phyloP scores from a whole-genome alignment of 306 rosid genomes.

The Astragalus glycyphyllos region DNA sequence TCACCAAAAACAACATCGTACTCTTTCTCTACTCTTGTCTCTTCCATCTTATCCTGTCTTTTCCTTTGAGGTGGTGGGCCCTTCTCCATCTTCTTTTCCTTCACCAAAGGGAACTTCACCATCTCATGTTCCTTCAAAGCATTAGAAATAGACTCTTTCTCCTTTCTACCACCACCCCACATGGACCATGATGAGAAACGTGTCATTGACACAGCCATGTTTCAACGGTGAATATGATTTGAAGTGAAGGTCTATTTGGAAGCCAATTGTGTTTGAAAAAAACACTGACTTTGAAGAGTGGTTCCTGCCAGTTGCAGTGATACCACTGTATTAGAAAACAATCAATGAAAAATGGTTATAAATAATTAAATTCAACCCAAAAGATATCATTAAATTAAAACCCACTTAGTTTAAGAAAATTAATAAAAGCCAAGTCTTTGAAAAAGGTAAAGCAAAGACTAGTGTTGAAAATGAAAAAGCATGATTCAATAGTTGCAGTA shows the following conservation, averaged over 20 bases:
- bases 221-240: not conserved
- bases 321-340: slow-evolving; percentile 51
- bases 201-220: slow-evolving; percentile 68
- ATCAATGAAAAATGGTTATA: slow-evolving; percentile 24
- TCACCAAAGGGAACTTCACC: slow-evolving; percentile 17
- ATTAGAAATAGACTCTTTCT: slow-evolving; percentile 55
- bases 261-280: not conserved
- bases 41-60: slow-evolving; percentile 2
- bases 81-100: not conserved
- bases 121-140: slow-evolving; percentile 39
- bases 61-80: not conserved
- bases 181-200: slow-evolving; percentile 63
- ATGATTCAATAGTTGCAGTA: slow-evolving; percentile 4
- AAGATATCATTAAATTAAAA: slow-evolving; percentile 9
- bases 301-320: slow-evolving; percentile 57
- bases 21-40: slow-evolving; percentile 55
- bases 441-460: slow-evolving; percentile 16
- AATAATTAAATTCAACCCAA: not conserved
- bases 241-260: not conserved
- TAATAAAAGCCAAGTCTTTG: not conserved
- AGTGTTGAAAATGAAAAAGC: not conserved
- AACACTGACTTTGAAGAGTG: slow-evolving; percentile 40
- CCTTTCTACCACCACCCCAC: slow-evolving; percentile 60
- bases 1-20: slow-evolving; percentile 50
- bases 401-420: not conserved